Conservation (phyloP, 2,329 filamentous ascomycete genomes). For the Sclerotinia glacialis region DNA sequence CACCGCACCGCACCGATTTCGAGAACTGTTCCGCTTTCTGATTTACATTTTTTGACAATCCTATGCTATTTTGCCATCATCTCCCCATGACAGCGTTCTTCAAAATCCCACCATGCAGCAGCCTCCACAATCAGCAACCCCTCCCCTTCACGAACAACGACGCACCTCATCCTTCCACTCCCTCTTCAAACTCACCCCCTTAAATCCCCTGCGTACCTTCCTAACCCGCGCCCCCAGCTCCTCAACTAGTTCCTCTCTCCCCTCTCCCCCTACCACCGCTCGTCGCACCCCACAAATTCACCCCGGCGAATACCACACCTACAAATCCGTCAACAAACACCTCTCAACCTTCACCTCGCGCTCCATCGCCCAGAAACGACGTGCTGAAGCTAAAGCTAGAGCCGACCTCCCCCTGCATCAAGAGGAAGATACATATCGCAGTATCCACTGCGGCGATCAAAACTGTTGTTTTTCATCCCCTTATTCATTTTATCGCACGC, state of each 20-base stretch:
- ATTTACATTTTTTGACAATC: neutral
- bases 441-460: constrained; percentile 18
- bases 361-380: neutral
- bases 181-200: neutral
- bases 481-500: constrained; percentile 12
- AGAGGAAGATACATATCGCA: constrained; percentile 14
- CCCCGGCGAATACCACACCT: constrained; percentile 3
- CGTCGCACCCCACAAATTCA: constrained; percentile 4
- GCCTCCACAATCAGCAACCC: neutral
- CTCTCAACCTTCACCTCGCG: constrained; percentile 8
- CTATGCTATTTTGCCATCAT: neutral
- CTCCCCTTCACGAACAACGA: neutral
- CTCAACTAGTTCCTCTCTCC: neutral
- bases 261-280: neutral
- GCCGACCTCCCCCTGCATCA: neutral
- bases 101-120: neutral
- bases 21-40: neutral
- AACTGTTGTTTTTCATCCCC: constrained; percentile 12
- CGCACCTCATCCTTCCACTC: constrained; percentile 1
- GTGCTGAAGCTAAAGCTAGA: neutral
- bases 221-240: neutral
- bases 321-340: neutral
- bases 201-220: neutral
- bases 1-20: neutral
- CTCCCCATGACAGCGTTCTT: neutral